Conservation (phyloP, 805 yeast genomes). For the Nakazawaea sp. region DNA sequence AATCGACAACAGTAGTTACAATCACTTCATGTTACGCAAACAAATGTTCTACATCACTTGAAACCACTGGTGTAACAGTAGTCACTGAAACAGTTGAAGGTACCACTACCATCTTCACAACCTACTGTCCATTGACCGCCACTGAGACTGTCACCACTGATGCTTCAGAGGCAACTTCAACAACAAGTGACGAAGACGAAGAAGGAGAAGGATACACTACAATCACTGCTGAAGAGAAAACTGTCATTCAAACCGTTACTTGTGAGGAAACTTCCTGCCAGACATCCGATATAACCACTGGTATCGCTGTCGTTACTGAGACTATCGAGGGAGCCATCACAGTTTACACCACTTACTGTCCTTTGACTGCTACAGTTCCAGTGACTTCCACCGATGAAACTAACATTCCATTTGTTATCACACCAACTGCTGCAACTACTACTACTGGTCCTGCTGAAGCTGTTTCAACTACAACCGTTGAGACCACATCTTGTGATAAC, state of each 20-base stretch:
- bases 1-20: slow-evolving; percentile 18
- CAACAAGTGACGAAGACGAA: slow-evolving; percentile 12
- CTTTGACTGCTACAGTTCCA: neutral
- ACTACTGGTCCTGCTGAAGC: slow-evolving; percentile 19
- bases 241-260: slow-evolving; percentile 22
- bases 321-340: neutral
- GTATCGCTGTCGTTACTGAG: neutral
- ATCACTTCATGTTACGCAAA: slow-evolving; percentile 16
- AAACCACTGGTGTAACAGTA: slow-evolving; percentile 20
- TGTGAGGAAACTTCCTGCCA: slow-evolving; percentile 15
- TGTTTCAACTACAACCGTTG: neutral
- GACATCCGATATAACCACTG: slow-evolving; percentile 3
- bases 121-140: slow-evolving; percentile 26
- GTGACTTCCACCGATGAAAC: slow-evolving; percentile 2
- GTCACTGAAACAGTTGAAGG: slow-evolving; percentile 28
- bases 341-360: neutral
- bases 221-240: slow-evolving; percentile 17
- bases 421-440: slow-evolving; percentile 11
- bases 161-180: slow-evolving; percentile 13
- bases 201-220: slow-evolving; percentile 13
- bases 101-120: slow-evolving; percentile 29
- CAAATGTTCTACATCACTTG: slow-evolving; percentile 14
- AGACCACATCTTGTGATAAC: slow-evolving; percentile 1
- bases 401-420: neutral
- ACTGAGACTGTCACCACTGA: slow-evolving; percentile 8